These are phyloP conservation scores for Vitis hybrid DNA, from an alignment of 177 flowering plant genomes.

Conservation along the genomic window DNA sequence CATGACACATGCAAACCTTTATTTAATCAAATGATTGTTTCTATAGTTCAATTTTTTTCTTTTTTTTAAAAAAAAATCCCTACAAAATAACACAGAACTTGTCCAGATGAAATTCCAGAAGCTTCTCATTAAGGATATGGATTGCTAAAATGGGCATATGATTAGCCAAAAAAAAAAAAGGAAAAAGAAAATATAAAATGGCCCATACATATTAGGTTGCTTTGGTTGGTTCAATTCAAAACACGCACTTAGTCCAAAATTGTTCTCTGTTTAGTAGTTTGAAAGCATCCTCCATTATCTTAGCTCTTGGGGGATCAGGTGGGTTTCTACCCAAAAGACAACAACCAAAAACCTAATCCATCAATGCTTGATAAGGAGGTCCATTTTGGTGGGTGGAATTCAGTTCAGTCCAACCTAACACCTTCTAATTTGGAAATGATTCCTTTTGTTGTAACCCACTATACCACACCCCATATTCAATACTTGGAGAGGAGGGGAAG, in stretches of 20 bases:
- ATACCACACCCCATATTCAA: background rate
- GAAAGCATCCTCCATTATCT: background rate
- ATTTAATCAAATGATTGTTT: no score
- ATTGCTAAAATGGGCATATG: no score
- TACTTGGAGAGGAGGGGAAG: background rate
- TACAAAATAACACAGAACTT: no score
- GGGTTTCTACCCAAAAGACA: constrained; percentile 1
- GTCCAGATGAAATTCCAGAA: no score
- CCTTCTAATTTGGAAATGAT: background rate
- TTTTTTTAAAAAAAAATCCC: no score
- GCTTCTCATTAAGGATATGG: no score
- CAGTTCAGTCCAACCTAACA: background rate
- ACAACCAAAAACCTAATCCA: constrained; percentile 17
- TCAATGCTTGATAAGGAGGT: background rate
- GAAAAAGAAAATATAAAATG: no score
- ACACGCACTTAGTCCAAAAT: background rate
- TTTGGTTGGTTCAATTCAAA: no score
- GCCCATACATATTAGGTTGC: no score
- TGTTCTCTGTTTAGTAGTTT: background rate
- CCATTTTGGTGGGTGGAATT: background rate
- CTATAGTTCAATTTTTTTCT: no score
- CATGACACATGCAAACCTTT: no score
- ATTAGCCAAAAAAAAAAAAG: no score
- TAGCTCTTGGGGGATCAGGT: constrained; percentile 4
- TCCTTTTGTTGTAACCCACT: background rate